phyloP scores from a whole-genome alignment of 1,139 yeast genomes.

The Diutina mesorugosa region DNA sequence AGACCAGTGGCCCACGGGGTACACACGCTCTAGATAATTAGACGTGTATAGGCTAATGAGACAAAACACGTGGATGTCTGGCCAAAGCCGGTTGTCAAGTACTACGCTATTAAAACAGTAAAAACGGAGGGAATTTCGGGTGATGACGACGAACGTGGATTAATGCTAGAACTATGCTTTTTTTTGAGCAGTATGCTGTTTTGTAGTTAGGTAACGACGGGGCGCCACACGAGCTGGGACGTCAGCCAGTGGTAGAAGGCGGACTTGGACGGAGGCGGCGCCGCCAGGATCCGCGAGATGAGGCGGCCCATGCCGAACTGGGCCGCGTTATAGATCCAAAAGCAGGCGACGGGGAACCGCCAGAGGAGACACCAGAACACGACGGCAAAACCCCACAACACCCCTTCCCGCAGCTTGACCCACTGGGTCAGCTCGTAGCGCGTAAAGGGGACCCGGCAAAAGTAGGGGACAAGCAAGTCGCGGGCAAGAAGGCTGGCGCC shows the following conservation, averaged over 20 bases:
- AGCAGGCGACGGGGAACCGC: neutral
- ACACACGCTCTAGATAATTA: no score
- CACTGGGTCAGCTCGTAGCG: conserved; percentile 35
- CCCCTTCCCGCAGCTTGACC: conserved; percentile 44
- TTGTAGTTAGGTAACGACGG: neutral
- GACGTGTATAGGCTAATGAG: neutral
- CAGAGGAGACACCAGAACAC: conserved; percentile 26
- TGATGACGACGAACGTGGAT: no score
- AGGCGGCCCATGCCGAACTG: neutral
- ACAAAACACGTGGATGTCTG: neutral
- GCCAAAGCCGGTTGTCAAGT: neutral
- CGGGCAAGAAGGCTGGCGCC: conserved; percentile 14
- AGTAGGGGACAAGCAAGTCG: conserved; percentile 41
- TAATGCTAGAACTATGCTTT: neutral
- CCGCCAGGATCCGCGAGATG: neutral
- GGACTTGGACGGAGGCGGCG: neutral
- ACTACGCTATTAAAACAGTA: neutral
- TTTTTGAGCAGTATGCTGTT: no score
- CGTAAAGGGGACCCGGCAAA: conserved; percentile 33
- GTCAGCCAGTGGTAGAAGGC: neutral
- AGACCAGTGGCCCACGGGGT: neutral
- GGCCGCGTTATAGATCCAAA: neutral
- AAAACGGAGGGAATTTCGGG: no score
- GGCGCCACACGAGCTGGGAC: neutral
- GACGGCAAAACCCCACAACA: conserved; percentile 46